Evolutionary conservation across 2,329 filamentous ascomycete species (phyloP), one percentile per base, ranked within the genome.

Genomic region (Tolypocladium paradoxum): DNA sequence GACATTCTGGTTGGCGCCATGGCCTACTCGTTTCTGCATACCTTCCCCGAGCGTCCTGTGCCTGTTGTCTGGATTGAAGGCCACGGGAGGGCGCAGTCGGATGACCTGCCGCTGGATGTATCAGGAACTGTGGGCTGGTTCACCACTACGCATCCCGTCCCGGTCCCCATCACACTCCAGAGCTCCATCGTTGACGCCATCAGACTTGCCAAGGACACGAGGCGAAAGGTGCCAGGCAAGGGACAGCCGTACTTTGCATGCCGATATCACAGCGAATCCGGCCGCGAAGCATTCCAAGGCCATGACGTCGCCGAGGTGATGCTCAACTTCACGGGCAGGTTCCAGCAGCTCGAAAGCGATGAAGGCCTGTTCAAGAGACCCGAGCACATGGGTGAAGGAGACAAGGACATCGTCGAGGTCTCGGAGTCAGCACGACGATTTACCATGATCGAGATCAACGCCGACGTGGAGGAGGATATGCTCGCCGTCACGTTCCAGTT

Each of bases 41-140:
- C 52, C 6, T 76, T 76, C 52, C 27, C 48, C 0, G 65, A 70
- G 37, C 64, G 71, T 4, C n/a, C 57, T 0, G 22, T 61, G 0
- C 72, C 72, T 1, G 56, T 62, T 2, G 56, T 75, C 1, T 74
- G 70, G 58, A 67, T 62, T 38, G 72, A 75, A 53, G 65, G 68
- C 0, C 73, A 76, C 29, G 73, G 73, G 1, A 64, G 73, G 8
- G 72, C 75, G 34, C 53, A 54, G 40, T 50, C 52, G 2, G 50
- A 54, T 16, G 50, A 37, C 18, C 18, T 49, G 5, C 54, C 66
- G 1, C 56, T 71, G 9, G 53, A 75, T 49, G 56, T 70, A 1
- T 70, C 72, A 0, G 55, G 62, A 1, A 74, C 70, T 0, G 68
- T 76, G 0, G 74, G 73, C 5, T 76, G 73, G 73, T 76, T 76